Evolutionary conservation across 441 rosid genomes (phyloP).

Genomic region (Breynia disticha): DNA sequence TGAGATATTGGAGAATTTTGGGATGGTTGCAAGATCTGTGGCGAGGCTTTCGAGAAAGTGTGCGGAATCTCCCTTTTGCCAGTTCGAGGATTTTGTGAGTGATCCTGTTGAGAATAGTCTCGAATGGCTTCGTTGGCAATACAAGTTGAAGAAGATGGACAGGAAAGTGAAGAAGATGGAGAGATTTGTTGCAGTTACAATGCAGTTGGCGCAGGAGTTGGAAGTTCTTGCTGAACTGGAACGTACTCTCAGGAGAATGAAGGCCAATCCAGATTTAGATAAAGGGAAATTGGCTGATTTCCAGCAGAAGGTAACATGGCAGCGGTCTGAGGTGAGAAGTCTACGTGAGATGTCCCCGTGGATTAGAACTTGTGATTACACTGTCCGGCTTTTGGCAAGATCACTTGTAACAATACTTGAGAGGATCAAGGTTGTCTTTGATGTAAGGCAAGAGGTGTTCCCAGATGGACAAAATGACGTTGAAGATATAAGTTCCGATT

Average conservation of each 20-base stretch:
- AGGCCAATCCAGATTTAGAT: constrained; percentile 25
- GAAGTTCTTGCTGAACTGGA: constrained; percentile 59
- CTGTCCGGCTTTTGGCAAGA: constrained; percentile 42
- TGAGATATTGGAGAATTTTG: constrained; percentile 46
- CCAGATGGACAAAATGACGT: constrained; percentile 8
- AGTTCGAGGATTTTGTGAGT: constrained; percentile 34
- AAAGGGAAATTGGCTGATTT: constrained; percentile 35
- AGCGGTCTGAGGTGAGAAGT: constrained; percentile 43
- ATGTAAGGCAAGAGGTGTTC: constrained; percentile 15
- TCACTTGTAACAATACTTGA: constrained; percentile 50
- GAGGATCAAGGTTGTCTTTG: constrained; percentile 38
- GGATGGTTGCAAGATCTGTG: constrained; percentile 32
- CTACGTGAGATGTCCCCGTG: constrained; percentile 52
- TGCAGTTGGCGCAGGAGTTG: constrained; percentile 47
- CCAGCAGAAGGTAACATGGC: constrained; percentile 45
- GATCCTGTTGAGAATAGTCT: constrained; percentile 30
- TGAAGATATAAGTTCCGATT: constrained; percentile 12
- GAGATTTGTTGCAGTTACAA: constrained; percentile 32
- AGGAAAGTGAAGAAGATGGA: constrained; percentile 61
- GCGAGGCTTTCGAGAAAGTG: constrained; percentile 44
- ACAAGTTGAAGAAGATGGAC: constrained; percentile 58
- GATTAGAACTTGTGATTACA: constrained; percentile 48
- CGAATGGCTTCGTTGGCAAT: constrained; percentile 53
- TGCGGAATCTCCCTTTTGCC: constrained; percentile 32
- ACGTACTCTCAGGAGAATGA: constrained; percentile 51